Evolutionary conservation across 352 stramenopile genomes (phyloP), one percentile per base, ranked within the genome.

Genomic region (Blastocystis sp.): DNA sequence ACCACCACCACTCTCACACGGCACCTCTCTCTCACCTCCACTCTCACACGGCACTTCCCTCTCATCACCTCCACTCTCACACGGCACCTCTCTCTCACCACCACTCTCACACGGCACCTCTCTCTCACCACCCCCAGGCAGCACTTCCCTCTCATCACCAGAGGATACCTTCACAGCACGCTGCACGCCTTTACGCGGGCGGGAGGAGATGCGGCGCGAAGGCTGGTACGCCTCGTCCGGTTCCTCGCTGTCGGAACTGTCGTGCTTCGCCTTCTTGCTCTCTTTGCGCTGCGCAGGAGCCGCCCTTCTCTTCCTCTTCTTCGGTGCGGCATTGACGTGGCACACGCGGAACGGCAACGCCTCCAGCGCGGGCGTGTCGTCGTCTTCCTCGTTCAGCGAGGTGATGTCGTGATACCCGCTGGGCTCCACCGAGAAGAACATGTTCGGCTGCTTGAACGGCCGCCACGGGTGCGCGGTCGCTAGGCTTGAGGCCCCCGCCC

Each of bases 401-500:
- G 21, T 68, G 61, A 70, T 64, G 34, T 61, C 69, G 57, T 79
- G 74, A 38, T 59, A 84, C 2, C 54, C 74, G 38, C 45, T 24
- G 1, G 74, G 60, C 11, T 84, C 48, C 1, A 84, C 60, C 19
- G 74, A 70, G 14, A 84, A 84, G 4, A n/a, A 38, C 17, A 40
- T 38, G 66, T 59, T 84, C 14, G 60, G 74, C 54, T 66, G 74
- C 40, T 84, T 84, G 11, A 10, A 68, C 19, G 74, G 74, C 17
- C 74, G 6, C 74, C 74, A 84, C 14, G 74, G 74, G 48, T 84
- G 74, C 14, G 24, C 19, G 3, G 24, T 48, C 1, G 34, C 74
- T 84, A 69, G 19, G 24, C 6, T 57, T 42, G 24, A 42, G 69
- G 10, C 0, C 6, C 3, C 40, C 45, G 3, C 21, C 2, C 14